Conservation (phyloP, 78 protist species). For the Dictyostelium purpureum region DNA sequence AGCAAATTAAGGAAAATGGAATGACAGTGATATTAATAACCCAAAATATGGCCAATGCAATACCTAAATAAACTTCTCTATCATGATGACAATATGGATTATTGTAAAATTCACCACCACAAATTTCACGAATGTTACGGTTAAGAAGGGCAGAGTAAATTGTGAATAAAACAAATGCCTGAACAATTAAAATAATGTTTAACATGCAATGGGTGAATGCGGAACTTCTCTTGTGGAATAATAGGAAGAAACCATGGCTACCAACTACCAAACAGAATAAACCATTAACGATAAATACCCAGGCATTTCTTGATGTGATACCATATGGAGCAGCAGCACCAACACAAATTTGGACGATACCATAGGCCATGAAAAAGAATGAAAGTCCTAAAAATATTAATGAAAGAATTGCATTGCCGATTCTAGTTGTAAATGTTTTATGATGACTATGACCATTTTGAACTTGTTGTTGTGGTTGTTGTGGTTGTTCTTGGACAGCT, state of each 20-base stretch:
- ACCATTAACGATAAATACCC: slow-evolving; percentile 68
- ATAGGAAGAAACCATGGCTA: neutral
- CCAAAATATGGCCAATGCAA: slow-evolving; percentile 45
- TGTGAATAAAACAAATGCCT: slow-evolving; percentile 26
- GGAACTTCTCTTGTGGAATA: neutral
- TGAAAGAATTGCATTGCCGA: neutral
- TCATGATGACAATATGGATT: slow-evolving; percentile 14
- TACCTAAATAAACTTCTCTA: slow-evolving; percentile 4
- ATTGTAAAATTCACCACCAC: slow-evolving; percentile 10
- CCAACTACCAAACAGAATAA: slow-evolving; percentile 49
- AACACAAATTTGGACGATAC: slow-evolving; percentile 37
- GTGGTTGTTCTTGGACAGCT: too few relatives aligned
- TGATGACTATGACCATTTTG: too few relatives aligned
- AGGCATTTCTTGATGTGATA: slow-evolving; percentile 16
- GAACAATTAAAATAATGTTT: neutral
- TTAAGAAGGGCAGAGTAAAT: slow-evolving; percentile 26
- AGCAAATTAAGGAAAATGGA: neutral
- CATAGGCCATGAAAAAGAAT: slow-evolving; percentile 9
- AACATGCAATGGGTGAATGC: neutral
- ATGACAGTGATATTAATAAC: slow-evolving; percentile 4
- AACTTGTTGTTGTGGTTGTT: too few relatives aligned
- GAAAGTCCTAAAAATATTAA: slow-evolving; percentile 3
- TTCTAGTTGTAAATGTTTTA: too few relatives aligned
- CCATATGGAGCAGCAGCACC: slow-evolving; percentile 12
- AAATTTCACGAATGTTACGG: slow-evolving; percentile 17